Evolutionary conservation across 495 filamentous ascomycete species (phyloP).

Genomic region (Penicillium herquei): DNA sequence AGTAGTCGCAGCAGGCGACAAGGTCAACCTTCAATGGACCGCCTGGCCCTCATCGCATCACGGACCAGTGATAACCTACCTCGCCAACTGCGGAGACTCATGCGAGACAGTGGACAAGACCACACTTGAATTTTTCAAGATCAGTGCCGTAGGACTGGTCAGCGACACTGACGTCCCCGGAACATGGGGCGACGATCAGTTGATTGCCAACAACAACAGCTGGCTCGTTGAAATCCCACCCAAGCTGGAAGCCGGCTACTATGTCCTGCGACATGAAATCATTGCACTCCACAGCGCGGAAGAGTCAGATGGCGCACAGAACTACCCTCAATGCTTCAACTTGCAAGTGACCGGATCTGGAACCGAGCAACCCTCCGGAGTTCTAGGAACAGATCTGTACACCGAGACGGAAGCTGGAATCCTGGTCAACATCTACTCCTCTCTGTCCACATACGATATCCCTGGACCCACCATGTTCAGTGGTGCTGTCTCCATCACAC

Average conservation of each 20-base stretch:
- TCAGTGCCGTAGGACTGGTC: conserved; percentile 59
- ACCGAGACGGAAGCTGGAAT: conserved; percentile 58
- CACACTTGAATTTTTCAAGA: conserved; percentile 71
- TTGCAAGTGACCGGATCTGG: conserved; percentile 65
- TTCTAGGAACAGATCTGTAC: conserved; percentile 59
- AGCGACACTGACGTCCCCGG: conserved; percentile 48
- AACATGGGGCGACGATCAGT: conserved; percentile 62
- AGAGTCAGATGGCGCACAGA: conserved; percentile 60
- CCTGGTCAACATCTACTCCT: conserved; percentile 57
- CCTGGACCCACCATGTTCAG: conserved; percentile 48
- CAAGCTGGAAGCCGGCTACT: conserved; percentile 64
- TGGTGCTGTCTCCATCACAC: conserved; percentile 25
- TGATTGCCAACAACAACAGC: conserved; percentile 62
- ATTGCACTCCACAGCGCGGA: conserved; percentile 68
- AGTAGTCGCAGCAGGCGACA: conserved; percentile 51
- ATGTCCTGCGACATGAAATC: conserved; percentile 75
- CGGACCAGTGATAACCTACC: conserved; percentile 70
- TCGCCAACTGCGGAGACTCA: conserved; percentile 62
- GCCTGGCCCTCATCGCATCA: conserved; percentile 64
- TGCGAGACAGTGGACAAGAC: conserved; percentile 63
- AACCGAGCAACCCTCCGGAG: conserved; percentile 53
- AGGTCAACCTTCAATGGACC: conserved; percentile 61
- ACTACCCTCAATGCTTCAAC: conserved; percentile 77
- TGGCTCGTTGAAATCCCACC: conserved; percentile 67
- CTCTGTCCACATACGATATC: conserved; percentile 44